phyloP scores from a whole-genome alignment of 768 basidiomycete genomes.

The Termitomyces sp. region DNA sequence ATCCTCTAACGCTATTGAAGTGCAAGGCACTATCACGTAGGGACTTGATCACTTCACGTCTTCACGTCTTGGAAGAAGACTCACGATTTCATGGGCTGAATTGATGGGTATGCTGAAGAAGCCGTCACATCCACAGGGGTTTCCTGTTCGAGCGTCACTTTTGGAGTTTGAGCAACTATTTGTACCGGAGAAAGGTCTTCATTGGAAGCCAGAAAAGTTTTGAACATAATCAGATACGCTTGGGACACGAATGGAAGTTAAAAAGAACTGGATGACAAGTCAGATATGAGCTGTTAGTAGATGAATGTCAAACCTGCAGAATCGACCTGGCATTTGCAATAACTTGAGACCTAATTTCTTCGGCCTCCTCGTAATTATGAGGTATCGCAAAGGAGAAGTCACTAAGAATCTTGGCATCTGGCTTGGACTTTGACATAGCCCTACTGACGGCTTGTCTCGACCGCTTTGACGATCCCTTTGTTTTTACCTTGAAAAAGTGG shows the following conservation, averaged over 20 bases:
- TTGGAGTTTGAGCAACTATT: not conserved
- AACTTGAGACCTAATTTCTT: constrained; percentile 7
- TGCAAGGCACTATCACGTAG: constrained; percentile 37
- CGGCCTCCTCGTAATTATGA: constrained; percentile 5
- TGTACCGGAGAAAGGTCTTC: not conserved
- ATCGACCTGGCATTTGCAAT: constrained; percentile 12
- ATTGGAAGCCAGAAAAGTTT: constrained; percentile 11
- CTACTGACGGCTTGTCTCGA: not conserved
- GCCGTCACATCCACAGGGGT: not conserved
- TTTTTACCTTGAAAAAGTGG: constrained; percentile 1
- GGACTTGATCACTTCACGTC: not conserved
- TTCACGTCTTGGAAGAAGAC: constrained; percentile 7
- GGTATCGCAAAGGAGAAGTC: constrained; percentile 8
- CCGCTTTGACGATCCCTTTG: not conserved
- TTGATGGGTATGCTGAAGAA: constrained; percentile 35
- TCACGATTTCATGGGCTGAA: constrained; percentile 53
- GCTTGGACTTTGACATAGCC: not conserved
- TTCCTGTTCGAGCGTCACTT: not conserved
- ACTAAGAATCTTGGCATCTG: constrained; percentile 10
- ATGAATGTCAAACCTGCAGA: constrained; percentile 12
- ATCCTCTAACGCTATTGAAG: constrained; percentile 53
- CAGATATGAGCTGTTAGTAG: not conserved
- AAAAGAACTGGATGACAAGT: constrained; percentile 14
- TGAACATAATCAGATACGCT: constrained; percentile 12
- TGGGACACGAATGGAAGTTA: constrained; percentile 12